A percentile compares a stretch with the other conserved stretches of the same genome.
phyloP scores from a whole-genome alignment of 2,329 filamentous ascomycete species.

The Diaporthe aspalathi region DNA sequence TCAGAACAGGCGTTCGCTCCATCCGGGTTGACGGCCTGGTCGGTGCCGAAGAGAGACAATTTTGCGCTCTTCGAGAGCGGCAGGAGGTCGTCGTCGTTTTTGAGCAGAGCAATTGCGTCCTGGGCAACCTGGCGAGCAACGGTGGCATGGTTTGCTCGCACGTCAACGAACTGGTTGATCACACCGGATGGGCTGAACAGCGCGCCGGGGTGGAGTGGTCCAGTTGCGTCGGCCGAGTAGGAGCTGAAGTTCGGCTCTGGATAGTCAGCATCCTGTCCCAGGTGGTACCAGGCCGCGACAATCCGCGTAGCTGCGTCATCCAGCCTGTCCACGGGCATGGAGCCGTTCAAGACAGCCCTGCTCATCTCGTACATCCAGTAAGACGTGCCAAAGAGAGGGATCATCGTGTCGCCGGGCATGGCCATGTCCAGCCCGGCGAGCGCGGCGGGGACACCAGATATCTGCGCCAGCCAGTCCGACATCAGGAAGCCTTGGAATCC shows the following conservation, averaged over 20 bases:
- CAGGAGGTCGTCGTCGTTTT: constrained; percentile 73
- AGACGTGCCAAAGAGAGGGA: constrained; percentile 63
- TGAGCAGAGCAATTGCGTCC: constrained; percentile 67
- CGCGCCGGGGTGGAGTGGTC: constrained; percentile 67
- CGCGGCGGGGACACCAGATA: constrained; percentile 78
- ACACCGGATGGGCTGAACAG: constrained; percentile 69
- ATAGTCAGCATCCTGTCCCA: constrained; percentile 69
- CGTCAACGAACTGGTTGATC: constrained; percentile 77
- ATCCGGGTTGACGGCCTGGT: constrained; percentile 58
- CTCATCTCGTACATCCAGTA: constrained; percentile 69
- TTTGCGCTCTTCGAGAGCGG: constrained; percentile 53
- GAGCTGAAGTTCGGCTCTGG: constrained; percentile 69
- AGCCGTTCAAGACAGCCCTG: constrained; percentile 65
- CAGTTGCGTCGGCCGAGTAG: constrained; percentile 66
- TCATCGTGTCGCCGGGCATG: constrained; percentile 68
- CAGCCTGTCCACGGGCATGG: constrained; percentile 65
- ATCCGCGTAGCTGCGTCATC: constrained; percentile 68
- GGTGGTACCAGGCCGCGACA: constrained; percentile 68
- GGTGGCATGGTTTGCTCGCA: constrained; percentile 63
- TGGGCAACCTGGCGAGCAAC: constrained; percentile 66
- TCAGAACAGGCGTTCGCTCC: constrained; percentile 76
- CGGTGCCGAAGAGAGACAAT: constrained; percentile 65
- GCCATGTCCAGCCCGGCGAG: constrained; percentile 78
- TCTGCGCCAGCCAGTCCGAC: constrained; percentile 85
- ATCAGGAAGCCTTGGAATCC: constrained; percentile 86